These are phyloP conservation scores for Aspergillus tamarii DNA, from an alignment of 2,329 filamentous ascomycete species.

Conservation along the genomic window DNA sequence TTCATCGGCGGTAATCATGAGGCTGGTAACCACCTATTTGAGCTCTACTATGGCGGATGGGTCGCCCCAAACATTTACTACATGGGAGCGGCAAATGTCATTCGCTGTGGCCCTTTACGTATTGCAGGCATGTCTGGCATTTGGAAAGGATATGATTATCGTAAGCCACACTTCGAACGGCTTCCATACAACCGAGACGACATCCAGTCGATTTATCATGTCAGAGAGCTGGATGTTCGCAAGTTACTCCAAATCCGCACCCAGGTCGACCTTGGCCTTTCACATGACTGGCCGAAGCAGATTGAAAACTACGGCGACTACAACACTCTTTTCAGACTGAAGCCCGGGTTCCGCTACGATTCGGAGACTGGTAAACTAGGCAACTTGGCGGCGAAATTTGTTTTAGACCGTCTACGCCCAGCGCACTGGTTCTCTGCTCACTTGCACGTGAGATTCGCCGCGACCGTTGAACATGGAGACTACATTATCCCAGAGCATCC, in stretches of 20 bases:
- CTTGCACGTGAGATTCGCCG: constrained; percentile 84
- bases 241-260: constrained; percentile 84
- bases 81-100: constrained; percentile 86
- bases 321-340: constrained; percentile 69
- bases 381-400: constrained; percentile 75
- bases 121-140: constrained; percentile 93
- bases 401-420: constrained; percentile 80
- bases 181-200: constrained; percentile 81
- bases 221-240: constrained; percentile 85
- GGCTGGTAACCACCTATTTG: constrained; percentile 84
- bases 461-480: constrained; percentile 56
- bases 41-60: constrained; percentile 96
- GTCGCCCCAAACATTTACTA: constrained; percentile 97
- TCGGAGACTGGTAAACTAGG: constrained; percentile 76
- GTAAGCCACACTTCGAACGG: constrained; percentile 79
- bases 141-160: constrained; percentile 90
- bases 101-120: constrained; percentile 79
- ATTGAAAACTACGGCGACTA: constrained; percentile 79
- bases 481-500: constrained; percentile 18
- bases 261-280: constrained; percentile 87
- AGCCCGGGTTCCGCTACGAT: constrained; percentile 75
- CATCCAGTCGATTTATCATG: constrained; percentile 82
- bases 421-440: constrained; percentile 93
- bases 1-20: constrained; percentile 97
- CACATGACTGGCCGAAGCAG: constrained; percentile 91